Percentiles rank a stretch among this genome's conserved stretches.
Conservation (phyloP, 2,329 filamentous ascomycete genomes). For the Blastomyces percursus region DNA sequence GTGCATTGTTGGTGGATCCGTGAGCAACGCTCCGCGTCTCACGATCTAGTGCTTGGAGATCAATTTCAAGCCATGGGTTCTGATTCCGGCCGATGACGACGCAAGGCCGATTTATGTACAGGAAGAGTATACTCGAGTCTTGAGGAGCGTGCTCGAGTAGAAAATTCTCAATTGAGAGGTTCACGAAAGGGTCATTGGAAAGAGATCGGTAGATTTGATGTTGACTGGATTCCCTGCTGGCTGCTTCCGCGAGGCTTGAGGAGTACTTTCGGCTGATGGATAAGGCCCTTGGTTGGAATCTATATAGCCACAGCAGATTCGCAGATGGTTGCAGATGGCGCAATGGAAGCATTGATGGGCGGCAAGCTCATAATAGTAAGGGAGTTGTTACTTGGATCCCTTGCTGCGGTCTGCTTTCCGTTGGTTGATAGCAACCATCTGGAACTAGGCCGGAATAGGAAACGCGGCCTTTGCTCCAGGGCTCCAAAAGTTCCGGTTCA, state of each 20-base stretch:
- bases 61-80: slow-evolving; percentile 91
- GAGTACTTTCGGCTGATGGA: slow-evolving; percentile 19
- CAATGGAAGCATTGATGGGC: slow-evolving; percentile 12
- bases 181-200: slow-evolving; percentile 67
- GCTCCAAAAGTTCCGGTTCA: neutral
- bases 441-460: neutral
- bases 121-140: slow-evolving; percentile 66
- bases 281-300: neutral
- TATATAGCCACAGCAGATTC: slow-evolving; percentile 10
- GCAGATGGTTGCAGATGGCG: slow-evolving; percentile 8
- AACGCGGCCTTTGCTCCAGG: neutral
- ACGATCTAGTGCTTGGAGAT: slow-evolving; percentile 50
- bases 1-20: slow-evolving; percentile 28
- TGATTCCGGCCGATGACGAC: slow-evolving; percentile 92
- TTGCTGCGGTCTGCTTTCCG: neutral
- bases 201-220: slow-evolving; percentile 60
- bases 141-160: slow-evolving; percentile 64
- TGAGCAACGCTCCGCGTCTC: slow-evolving; percentile 9
- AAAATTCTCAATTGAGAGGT: slow-evolving; percentile 88
- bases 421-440: neutral
- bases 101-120: slow-evolving; percentile 80
- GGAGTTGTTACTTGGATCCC: neutral
- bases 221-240: slow-evolving; percentile 24
- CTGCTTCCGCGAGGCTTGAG: slow-evolving; percentile 26
- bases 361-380: slow-evolving; percentile 1